A percentile compares a stretch with the other conserved stretches of the same genome.
phyloP scores from a whole-genome alignment of 2,329 filamentous ascomycete genomes.

The Biscogniauxia sp. region DNA sequence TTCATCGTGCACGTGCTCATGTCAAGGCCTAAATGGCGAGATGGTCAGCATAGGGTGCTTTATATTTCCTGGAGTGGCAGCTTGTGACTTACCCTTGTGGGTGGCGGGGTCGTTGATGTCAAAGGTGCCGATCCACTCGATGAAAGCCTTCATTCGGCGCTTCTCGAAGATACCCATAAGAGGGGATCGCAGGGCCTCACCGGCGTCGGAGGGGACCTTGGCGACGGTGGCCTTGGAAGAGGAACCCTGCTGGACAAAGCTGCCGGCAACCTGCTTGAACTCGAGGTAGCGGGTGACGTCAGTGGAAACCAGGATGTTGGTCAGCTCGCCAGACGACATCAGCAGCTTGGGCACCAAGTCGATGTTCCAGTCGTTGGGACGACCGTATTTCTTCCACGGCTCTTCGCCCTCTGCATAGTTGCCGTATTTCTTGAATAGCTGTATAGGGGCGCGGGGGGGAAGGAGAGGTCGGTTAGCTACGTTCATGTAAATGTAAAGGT shows the following conservation, averaged over 20 bases:
- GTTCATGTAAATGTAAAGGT: conserved; percentile 11
- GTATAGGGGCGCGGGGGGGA: conserved; percentile 8
- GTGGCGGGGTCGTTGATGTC: conserved; percentile 77
- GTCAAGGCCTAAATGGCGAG: conserved; percentile 63
- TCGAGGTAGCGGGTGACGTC: conserved; percentile 87
- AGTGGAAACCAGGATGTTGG: conserved; percentile 96
- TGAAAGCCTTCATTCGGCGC: conserved; percentile 91
- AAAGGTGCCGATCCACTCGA: conserved; percentile 91
- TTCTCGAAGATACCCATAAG: conserved; percentile 99
- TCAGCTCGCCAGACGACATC: conserved; percentile 97
- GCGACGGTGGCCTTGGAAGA: conserved; percentile 86
- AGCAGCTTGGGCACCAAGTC: conserved; percentile 97
- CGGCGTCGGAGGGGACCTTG: conserved; percentile 93
- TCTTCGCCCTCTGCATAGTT: conserved; percentile 77
- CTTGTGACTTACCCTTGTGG: conserved; percentile 71
- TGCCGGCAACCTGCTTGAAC: conserved; percentile 93
- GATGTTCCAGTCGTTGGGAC: conserved; percentile 98
- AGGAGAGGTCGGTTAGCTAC: conserved; percentile 10
- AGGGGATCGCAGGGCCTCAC: conserved; percentile 85
- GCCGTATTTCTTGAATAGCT: conserved; percentile 92
- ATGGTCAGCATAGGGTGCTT: neutral
- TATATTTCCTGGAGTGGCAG: neutral
- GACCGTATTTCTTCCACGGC: conserved; percentile 97
- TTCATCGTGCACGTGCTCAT: conserved; percentile 82
- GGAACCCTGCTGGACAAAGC: conserved; percentile 88